Evolutionary conservation across 768 basidiomycete species (phyloP).

Genomic region (Calocera viscosa): DNA sequence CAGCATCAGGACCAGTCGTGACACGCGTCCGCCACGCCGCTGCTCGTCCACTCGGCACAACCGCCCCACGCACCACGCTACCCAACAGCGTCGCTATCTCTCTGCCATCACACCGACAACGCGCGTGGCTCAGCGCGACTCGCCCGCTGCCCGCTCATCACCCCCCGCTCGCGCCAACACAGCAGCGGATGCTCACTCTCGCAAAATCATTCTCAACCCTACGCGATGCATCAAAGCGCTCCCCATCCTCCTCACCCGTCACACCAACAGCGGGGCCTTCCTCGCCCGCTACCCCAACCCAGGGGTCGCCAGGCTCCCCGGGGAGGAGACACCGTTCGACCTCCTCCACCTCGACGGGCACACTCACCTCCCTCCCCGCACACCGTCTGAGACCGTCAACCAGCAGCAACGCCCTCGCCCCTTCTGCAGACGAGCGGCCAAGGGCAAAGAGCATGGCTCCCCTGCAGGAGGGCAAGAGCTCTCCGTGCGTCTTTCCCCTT

Average conservation of each 20-base stretch:
- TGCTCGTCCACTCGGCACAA: no score
- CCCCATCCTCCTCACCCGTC: neutral
- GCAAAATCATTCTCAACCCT: conserved; percentile 2
- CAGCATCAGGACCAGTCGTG: neutral
- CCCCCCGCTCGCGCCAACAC: no score
- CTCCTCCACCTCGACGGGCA: neutral
- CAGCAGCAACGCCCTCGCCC: neutral
- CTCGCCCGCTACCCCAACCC: no score
- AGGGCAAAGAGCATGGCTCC: conserved; percentile 18
- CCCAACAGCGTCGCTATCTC: no score
- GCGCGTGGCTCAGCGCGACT: no score
- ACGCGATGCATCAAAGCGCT: neutral
- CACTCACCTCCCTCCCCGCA: neutral
- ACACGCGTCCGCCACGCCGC: neutral
- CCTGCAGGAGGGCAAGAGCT: neutral
- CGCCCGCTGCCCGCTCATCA: no score
- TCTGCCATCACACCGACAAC: no score
- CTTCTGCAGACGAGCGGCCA: neutral
- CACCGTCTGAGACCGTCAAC: neutral
- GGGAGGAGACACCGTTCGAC: neutral
- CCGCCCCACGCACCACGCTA: no score
- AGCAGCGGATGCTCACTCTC: neutral
- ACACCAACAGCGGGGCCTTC: neutral
- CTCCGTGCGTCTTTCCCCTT: neutral
- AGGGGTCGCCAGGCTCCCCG: neutral